Percentiles rank a stretch among this genome's conserved stretches.
phyloP scores from a whole-genome alignment of 768 basidiomycete genomes.

The Leccinum uliginosum region DNA sequence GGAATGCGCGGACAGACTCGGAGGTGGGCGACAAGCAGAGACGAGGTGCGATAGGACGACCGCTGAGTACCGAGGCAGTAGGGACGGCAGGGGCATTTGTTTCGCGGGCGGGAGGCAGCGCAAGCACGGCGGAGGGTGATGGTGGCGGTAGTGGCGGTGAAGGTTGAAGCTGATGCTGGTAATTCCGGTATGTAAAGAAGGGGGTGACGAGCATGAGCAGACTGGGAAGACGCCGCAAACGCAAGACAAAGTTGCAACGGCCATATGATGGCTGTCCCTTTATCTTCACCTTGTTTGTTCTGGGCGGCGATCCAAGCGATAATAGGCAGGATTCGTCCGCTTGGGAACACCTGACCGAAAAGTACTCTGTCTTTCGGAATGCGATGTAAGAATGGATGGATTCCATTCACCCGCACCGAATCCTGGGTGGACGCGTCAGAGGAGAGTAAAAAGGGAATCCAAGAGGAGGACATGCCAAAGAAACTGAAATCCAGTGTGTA shows the following conservation, averaged over 20 bases:
- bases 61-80: constrained; percentile 9
- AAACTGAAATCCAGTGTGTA: constrained; percentile 99
- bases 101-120: constrained; percentile 19
- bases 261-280: constrained; percentile 72
- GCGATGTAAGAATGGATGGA: constrained; percentile 1
- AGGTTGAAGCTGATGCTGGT: constrained; percentile 56
- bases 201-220: constrained; percentile 36
- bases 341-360: constrained; percentile 18
- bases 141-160: constrained; percentile 42
- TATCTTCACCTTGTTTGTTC: constrained; percentile 77
- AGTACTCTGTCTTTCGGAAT: constrained; percentile 20
- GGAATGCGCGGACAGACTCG: constrained; percentile 41
- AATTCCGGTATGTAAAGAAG: constrained; percentile 60
- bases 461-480: constrained; percentile 57
- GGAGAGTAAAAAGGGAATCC: background rate
- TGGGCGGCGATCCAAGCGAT: constrained; percentile 74
- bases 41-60: constrained; percentile 31
- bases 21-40: constrained; percentile 33
- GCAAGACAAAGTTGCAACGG: constrained; percentile 56
- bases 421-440: constrained; percentile 34
- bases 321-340: constrained; percentile 37
- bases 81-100: background rate
- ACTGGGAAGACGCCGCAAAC: constrained; percentile 35
- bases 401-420: constrained; percentile 58
- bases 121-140: constrained; percentile 27